A percentile compares a stretch with the other conserved stretches of the same genome.
These are phyloP conservation scores for Floccularia luteovirens DNA, from an alignment of 768 basidiomycete genomes.

Conservation along the genomic window DNA sequence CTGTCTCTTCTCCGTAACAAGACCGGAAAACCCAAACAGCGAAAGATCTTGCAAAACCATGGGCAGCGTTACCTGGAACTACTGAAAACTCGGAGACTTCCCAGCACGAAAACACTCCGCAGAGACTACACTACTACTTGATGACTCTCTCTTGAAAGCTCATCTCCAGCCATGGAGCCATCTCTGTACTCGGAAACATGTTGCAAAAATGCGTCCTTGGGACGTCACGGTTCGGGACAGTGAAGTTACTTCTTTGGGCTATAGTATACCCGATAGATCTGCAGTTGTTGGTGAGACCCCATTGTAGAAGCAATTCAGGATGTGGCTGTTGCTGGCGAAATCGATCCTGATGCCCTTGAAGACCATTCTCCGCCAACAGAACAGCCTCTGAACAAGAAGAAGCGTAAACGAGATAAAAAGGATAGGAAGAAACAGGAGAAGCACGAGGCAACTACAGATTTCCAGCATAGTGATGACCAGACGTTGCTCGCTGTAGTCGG, in stretches of 20 bases:
- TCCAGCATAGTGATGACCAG: conserved; percentile 35
- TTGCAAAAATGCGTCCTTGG: conserved; percentile 27
- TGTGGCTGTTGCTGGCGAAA: neutral
- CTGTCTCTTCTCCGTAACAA: conserved; percentile 6
- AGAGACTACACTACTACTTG: conserved; percentile 38
- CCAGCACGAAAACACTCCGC: too few species aligned
- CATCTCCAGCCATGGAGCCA: conserved; percentile 78
- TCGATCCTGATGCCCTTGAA: neutral
- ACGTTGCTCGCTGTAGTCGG: conserved; percentile 63
- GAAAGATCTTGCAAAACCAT: conserved; percentile 72
- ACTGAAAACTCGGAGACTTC: too few species aligned
- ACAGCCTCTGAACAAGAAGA: conserved; percentile 10
- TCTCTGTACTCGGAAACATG: conserved; percentile 68
- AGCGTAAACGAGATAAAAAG: conserved; percentile 8
- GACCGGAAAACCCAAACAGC: conserved; percentile 47
- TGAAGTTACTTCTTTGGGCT: too few species aligned
- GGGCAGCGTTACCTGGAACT: conserved; percentile 37
- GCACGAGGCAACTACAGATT: too few species aligned
- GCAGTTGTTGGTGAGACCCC: too few species aligned
- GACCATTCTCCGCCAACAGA: neutral
- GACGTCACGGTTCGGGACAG: conserved; percentile 16
- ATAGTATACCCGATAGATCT: too few species aligned
- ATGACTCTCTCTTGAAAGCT: conserved; percentile 49
- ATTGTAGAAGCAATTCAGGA: neutral
- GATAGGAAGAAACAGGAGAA: conserved; percentile 1